Conservation (phyloP, 2,329 filamentous ascomycete species). For the Celoporthe dispersa region DNA sequence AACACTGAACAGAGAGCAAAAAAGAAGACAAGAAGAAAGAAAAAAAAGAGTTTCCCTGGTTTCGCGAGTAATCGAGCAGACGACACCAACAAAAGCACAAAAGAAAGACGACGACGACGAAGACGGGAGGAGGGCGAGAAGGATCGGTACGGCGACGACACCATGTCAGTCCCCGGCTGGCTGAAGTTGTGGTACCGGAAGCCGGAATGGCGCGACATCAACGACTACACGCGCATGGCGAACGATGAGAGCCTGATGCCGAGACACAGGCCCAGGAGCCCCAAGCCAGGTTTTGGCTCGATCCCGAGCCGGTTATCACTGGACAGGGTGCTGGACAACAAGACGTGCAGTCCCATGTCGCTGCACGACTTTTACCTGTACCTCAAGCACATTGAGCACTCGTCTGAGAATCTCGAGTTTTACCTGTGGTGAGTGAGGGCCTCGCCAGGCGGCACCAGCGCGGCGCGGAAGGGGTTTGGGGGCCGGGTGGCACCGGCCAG, state of each 20-base stretch:
- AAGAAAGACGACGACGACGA: too few species aligned
- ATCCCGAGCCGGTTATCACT: constrained; percentile 47
- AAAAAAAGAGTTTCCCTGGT: too few species aligned
- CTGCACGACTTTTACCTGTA: constrained; percentile 58
- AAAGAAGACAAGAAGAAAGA: not conserved
- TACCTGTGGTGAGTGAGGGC: constrained; percentile 48
- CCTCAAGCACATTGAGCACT: constrained; percentile 54
- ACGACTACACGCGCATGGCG: constrained; percentile 47
- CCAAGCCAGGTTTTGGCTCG: constrained; percentile 38
- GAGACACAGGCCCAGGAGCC: constrained; percentile 21
- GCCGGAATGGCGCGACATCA: constrained; percentile 53
- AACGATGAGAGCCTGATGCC: constrained; percentile 33
- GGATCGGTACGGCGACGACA: not conserved
- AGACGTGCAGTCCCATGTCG: constrained; percentile 54
- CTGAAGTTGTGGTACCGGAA: constrained; percentile 50
- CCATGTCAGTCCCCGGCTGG: constrained; percentile 39
- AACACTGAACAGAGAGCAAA: not conserved
- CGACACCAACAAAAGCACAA: not conserved
- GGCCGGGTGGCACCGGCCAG: not conserved
- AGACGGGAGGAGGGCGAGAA: not conserved
- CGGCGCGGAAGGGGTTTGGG: not conserved
- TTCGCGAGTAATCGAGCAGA: not conserved
- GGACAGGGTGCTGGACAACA: constrained; percentile 52
- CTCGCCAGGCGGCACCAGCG: not conserved
- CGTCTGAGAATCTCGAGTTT: constrained; percentile 54